These are phyloP conservation scores for Leptodontidium sp. DNA, from an alignment of 2,329 filamentous ascomycete species.

Conservation along the genomic window DNA sequence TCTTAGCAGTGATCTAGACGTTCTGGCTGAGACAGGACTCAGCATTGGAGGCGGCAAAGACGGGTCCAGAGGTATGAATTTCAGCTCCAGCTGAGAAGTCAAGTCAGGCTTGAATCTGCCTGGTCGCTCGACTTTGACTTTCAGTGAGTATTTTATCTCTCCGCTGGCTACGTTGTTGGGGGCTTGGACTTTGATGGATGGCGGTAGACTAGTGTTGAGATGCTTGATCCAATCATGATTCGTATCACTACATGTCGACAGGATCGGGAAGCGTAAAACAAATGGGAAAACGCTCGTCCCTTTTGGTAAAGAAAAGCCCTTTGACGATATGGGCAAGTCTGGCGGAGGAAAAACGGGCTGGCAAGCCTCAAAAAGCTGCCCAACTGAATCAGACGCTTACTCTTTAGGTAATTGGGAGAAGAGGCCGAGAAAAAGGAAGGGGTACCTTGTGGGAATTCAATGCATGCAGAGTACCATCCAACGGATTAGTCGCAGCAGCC, in stretches of 20 bases:
- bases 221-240: conserved; percentile 21
- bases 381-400: neutral
- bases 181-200: conserved; percentile 15
- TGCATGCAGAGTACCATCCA: conserved; percentile 4
- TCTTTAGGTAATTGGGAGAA: conserved; percentile 1
- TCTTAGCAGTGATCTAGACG: conserved; percentile 4
- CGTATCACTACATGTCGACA: conserved; percentile 5
- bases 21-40: conserved; percentile 9
- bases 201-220: conserved; percentile 14
- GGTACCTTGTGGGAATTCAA: conserved; percentile 11
- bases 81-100: conserved; percentile 11
- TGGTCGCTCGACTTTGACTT: conserved; percentile 15
- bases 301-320: conserved; percentile 13
- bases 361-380: neutral
- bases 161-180: neutral
- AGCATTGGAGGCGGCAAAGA: conserved; percentile 13
- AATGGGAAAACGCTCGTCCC: conserved; percentile 7
- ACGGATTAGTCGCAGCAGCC: conserved; percentile 14
- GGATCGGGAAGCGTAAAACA: conserved; percentile 4
- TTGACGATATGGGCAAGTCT: neutral
- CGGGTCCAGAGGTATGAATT: conserved; percentile 9
- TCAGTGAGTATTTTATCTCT: conserved; percentile 9
- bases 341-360: conserved; percentile 6
- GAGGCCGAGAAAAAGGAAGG: neutral
- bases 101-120: neutral